phyloP scores from a whole-genome alignment of 176 grass and related monocot genomes.

The Cenchrus americanus region DNA sequence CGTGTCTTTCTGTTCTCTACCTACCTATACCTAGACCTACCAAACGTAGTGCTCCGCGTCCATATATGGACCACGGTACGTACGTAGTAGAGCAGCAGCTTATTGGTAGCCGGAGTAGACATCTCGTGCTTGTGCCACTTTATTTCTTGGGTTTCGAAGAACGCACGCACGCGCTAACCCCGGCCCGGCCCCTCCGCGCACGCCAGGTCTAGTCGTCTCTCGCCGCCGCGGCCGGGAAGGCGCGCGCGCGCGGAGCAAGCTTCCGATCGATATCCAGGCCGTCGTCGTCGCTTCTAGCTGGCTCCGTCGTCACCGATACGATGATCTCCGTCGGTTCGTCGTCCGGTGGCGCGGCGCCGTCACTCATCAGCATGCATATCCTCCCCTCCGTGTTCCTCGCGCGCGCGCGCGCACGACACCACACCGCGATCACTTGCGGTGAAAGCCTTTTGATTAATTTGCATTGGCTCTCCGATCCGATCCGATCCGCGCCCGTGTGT shows the following conservation, averaged over 20 bases:
- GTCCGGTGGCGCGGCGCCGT: not conserved
- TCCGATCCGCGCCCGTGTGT: not conserved
- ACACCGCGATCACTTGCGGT: not conserved
- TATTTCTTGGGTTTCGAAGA: not conserved
- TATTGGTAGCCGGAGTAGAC: not conserved
- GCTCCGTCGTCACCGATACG: not conserved
- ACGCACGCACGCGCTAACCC: not conserved
- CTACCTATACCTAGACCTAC: too few relatives aligned
- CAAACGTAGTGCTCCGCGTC: too few relatives aligned
- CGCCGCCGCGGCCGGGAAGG: too few relatives aligned
- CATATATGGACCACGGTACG: too few relatives aligned
- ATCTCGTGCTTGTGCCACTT: not conserved
- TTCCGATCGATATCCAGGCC: not conserved
- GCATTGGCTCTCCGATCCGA: too few relatives aligned
- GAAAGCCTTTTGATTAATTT: not conserved
- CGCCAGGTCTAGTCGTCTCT: too few relatives aligned
- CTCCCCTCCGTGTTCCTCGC: not conserved
- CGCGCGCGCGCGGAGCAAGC: not conserved
- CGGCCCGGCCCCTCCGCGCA: too few relatives aligned
- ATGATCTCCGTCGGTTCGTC: not conserved
- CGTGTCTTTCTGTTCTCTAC: too few relatives aligned
- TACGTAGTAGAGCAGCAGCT: not conserved
- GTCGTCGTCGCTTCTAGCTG: not conserved
- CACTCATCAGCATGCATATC: not conserved
- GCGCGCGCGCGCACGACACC: too few relatives aligned